phyloP scores from a whole-genome alignment of 257 asterid species.

The Solanum stenotomum region DNA sequence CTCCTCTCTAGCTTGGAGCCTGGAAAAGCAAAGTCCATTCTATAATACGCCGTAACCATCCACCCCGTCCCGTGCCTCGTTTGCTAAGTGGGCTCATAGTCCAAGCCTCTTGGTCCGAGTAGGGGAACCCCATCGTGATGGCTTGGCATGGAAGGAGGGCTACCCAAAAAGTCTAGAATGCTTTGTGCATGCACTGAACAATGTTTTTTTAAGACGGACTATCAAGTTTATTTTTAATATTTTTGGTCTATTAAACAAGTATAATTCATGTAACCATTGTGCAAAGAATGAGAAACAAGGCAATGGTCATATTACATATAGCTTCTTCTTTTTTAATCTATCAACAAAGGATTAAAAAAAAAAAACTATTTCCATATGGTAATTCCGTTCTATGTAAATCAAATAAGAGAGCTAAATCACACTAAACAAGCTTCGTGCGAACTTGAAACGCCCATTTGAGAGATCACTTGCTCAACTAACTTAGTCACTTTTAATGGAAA shows the following conservation, averaged over 20 bases:
- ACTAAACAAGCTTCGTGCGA: rapidly evolving
- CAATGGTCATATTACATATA: background rate
- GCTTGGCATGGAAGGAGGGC: too few relatives aligned
- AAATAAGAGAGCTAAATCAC: too few relatives aligned
- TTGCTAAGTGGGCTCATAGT: background rate
- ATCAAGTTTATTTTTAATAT: background rate
- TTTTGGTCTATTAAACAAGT: background rate
- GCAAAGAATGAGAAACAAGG: background rate
- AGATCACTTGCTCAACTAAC: background rate
- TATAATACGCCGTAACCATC: too few relatives aligned
- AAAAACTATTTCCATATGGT: background rate
- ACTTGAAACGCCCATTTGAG: background rate
- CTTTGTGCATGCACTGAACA: background rate
- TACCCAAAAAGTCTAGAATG: background rate
- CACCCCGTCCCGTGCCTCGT: background rate
- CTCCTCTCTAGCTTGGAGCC: too few relatives aligned
- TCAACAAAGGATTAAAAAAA: background rate
- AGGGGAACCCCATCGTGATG: background rate
- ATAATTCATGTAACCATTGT: background rate
- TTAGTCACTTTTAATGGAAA: too few relatives aligned
- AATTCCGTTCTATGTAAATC: background rate
- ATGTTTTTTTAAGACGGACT: background rate
- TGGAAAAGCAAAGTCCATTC: too few relatives aligned
- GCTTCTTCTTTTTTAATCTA: background rate
- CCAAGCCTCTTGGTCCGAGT: background rate